phyloP scores from a whole-genome alignment of 352 stramenopile genomes.

The Globisporangium middletonii region DNA sequence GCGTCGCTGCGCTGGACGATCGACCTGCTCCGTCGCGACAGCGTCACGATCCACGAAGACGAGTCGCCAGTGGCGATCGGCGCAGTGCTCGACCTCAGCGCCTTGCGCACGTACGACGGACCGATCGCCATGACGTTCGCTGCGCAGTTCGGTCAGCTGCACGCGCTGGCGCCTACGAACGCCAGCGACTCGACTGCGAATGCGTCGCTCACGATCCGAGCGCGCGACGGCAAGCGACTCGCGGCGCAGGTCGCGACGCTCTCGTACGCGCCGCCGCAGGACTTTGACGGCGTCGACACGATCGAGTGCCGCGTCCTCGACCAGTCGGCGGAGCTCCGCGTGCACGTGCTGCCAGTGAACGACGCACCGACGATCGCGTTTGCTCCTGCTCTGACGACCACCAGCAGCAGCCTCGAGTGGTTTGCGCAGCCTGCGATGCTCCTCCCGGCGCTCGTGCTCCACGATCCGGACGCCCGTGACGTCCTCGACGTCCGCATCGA shows the following conservation, averaged over 20 bases:
- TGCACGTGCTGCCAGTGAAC: constrained; percentile 18
- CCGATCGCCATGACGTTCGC: constrained; percentile 1
- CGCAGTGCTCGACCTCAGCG: constrained; percentile 5
- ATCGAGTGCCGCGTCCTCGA: constrained; percentile 1
- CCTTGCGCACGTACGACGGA: neutral
- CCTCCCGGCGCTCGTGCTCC: constrained; percentile 24
- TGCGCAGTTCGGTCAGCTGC: constrained; percentile 4
- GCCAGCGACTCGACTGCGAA: neutral
- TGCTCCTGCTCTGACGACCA: neutral
- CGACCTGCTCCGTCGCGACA: neutral
- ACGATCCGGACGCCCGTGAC: constrained; percentile 29
- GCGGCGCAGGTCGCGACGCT: constrained; percentile 6
- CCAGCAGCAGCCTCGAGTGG: constrained; percentile 15
- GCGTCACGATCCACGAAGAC: constrained; percentile 11
- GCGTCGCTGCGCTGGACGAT: neutral
- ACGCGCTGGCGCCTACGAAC: neutral
- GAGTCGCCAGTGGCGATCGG: neutral
- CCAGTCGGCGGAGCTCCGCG: constrained; percentile 2
- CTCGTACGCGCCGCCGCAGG: constrained; percentile 7
- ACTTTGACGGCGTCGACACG: constrained; percentile 14
- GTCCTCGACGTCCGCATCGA: constrained; percentile 26
- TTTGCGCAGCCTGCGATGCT: constrained; percentile 17
- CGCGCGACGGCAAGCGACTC: neutral
- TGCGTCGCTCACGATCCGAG: constrained; percentile 6
- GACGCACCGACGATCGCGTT: constrained; percentile 13